Percentiles rank a stretch among this genome's conserved stretches.
These are phyloP conservation scores for Aleurites moluccanus DNA, from an alignment of 441 rosid genomes.

Conservation along the genomic window DNA sequence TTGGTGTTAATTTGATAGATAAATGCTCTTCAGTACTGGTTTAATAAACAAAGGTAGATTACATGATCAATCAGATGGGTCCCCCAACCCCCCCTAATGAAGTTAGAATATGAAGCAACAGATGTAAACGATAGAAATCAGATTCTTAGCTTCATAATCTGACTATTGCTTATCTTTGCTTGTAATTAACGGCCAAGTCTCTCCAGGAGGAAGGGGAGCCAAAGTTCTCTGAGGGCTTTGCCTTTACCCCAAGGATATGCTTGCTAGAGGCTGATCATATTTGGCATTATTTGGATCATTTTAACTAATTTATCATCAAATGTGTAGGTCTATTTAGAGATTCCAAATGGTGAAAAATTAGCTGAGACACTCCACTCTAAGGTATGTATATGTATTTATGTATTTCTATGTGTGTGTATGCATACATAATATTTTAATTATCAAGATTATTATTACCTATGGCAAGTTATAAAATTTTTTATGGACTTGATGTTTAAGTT, in stretches of 20 bases:
- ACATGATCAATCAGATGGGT: background rate
- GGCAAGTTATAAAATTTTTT: background rate
- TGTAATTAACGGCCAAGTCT: background rate
- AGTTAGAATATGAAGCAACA: background rate
- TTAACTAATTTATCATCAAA: conserved; percentile 11
- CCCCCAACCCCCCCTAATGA: background rate
- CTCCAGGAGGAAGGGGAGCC: too few species aligned
- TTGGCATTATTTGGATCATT: background rate
- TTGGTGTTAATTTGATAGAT: background rate
- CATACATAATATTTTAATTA: background rate
- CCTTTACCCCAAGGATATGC: background rate
- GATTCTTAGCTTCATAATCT: too few species aligned
- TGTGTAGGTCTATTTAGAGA: conserved; percentile 81
- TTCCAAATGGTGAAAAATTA: conserved; percentile 69
- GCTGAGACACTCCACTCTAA: conserved; percentile 86
- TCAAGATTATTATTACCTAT: background rate
- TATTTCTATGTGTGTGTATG: too few species aligned
- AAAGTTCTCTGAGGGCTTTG: background rate
- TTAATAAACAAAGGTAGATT: background rate
- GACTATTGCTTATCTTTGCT: background rate
- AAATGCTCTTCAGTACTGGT: background rate
- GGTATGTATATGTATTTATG: conserved; percentile 38
- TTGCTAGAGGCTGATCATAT: background rate
- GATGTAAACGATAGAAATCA: background rate
- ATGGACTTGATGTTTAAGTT: background rate